These are phyloP conservation scores for Fusarium sp. DNA, from an alignment of 2,329 filamentous ascomycete species.

Conservation along the genomic window DNA sequence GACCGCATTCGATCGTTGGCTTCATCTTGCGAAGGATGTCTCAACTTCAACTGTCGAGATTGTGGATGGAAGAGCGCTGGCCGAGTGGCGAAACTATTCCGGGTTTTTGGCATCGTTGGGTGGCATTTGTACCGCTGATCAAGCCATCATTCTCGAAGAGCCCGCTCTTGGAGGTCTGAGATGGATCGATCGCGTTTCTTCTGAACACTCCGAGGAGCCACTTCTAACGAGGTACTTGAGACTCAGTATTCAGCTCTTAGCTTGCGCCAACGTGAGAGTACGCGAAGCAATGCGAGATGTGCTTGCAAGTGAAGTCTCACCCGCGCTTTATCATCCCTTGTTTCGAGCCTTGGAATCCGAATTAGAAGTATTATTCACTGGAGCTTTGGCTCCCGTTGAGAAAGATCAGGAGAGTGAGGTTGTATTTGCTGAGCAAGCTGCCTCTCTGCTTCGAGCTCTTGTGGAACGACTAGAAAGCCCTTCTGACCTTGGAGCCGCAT, in stretches of 20 bases:
- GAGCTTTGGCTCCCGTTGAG: slow-evolving; percentile 63
- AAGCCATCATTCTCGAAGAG: slow-evolving; percentile 69
- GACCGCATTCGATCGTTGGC: slow-evolving; percentile 73
- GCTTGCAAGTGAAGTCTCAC: slow-evolving; percentile 73
- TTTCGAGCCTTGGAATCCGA: slow-evolving; percentile 75
- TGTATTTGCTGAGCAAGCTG: slow-evolving; percentile 75
- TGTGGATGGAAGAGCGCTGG: slow-evolving; percentile 67
- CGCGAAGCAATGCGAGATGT: slow-evolving; percentile 76
- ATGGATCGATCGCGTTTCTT: slow-evolving; percentile 73
- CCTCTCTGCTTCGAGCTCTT: slow-evolving; percentile 71
- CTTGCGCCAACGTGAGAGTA: slow-evolving; percentile 72
- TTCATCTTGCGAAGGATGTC: slow-evolving; percentile 72
- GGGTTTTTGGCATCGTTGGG: slow-evolving; percentile 76
- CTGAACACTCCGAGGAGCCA: slow-evolving; percentile 71
- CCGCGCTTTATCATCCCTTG: slow-evolving; percentile 70
- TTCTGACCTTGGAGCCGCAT: slow-evolving; percentile 71
- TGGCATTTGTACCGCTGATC: slow-evolving; percentile 73
- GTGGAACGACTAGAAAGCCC: slow-evolving; percentile 74
- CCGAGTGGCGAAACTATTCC: slow-evolving; percentile 77
- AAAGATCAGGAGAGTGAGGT: slow-evolving; percentile 71
- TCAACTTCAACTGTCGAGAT: slow-evolving; percentile 64
- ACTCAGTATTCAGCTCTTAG: slow-evolving; percentile 73
- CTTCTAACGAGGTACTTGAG: slow-evolving; percentile 71
- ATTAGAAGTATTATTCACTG: slow-evolving; percentile 72
- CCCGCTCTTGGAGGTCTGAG: slow-evolving; percentile 66